Evolutionary conservation across 2,329 filamentous ascomycete genomes (phyloP), one percentile per base, ranked within the genome.

Genomic region (Teratosphaeria epicoccoides): DNA sequence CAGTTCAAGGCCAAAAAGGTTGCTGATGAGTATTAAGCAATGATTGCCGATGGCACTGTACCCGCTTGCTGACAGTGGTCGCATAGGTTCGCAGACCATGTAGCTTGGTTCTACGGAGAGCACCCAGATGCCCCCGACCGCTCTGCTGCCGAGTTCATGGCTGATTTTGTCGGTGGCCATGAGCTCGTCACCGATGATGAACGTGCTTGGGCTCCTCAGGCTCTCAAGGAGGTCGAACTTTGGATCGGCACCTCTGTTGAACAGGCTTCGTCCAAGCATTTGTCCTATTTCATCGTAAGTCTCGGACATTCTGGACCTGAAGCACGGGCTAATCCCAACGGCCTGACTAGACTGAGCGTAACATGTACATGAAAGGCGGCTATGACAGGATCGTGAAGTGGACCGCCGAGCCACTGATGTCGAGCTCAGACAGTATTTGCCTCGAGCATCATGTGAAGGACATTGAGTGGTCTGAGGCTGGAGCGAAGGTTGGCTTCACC

Each of bases 1-100:
- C 71, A 73, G 55, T 72, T 72, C 66, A 73, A 73, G 51, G 70
- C 70, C 20, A 73, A 73, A 59, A 73, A 73, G 54, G 70, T 72
- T 23, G 70, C 70, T 48, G 71, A 73, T 59, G 71, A 73, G 57
- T 72, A 46, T 12, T 14, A 20, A 7, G 9, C n/a, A 0, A 17
- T 17, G 14, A 7, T 40, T 17, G 1, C 33, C 20, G 14, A 6
- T 7, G 33, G 33, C 14, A n/a, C 5, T 22, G n/a, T 9, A 1
- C 17, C n/a, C 2, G 10, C 6, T 28, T 22, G 14, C 33, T 40
- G 10, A 40, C 14, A 6, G n/a, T 4, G n/a, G 20, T 17, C 1
- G 5, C 10, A 40, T 17, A 40, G 33, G n/a, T 46, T 46, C 43
- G 46, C 46, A 14, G 46, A 47, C 46, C 26, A 47, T 26, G n/a